Conservation (phyloP, 805 yeast genomes). For the Wickerhamomyces ciferrii region DNA sequence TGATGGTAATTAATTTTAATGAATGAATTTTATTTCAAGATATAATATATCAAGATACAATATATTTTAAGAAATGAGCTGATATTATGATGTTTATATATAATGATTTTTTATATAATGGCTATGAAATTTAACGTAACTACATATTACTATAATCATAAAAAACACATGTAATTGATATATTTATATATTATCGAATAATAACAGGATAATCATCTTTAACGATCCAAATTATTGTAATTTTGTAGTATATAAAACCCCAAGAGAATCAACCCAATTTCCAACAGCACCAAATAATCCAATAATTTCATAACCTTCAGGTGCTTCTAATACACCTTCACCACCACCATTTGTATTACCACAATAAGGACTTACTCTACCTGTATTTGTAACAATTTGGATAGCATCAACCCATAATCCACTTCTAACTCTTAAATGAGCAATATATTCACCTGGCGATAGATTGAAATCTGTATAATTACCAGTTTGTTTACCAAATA, state of each 20-base stretch:
- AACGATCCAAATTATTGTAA: too few relatives aligned
- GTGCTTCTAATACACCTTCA: constrained; percentile 52
- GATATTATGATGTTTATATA: too few relatives aligned
- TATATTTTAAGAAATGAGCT: background rate
- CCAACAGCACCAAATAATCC: constrained; percentile 73
- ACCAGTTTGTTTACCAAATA: constrained; percentile 48
- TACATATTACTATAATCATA: too few relatives aligned
- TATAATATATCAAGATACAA: too few relatives aligned
- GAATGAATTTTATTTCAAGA: too few relatives aligned
- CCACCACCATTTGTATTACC: constrained; percentile 75
- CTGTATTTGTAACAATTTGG: constrained; percentile 59
- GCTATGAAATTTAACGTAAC: background rate
- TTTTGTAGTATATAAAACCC: constrained; percentile 43
- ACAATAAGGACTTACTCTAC: constrained; percentile 47
- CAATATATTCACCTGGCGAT: constrained; percentile 52
- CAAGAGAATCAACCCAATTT: constrained; percentile 71
- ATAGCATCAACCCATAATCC: constrained; percentile 92
- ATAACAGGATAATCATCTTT: too few relatives aligned
- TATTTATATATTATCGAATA: too few relatives aligned
- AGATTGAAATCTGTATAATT: constrained; percentile 53
- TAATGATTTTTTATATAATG: background rate
- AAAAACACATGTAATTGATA: too few relatives aligned
- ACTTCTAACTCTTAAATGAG: constrained; percentile 56
- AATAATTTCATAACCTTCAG: constrained; percentile 51
- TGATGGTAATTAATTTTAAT: background rate